A percentile compares a stretch with the other conserved stretches of the same genome.
Conservation (phyloP, 495 filamentous ascomycete species). For the Annulohypoxylon nitens region DNA sequence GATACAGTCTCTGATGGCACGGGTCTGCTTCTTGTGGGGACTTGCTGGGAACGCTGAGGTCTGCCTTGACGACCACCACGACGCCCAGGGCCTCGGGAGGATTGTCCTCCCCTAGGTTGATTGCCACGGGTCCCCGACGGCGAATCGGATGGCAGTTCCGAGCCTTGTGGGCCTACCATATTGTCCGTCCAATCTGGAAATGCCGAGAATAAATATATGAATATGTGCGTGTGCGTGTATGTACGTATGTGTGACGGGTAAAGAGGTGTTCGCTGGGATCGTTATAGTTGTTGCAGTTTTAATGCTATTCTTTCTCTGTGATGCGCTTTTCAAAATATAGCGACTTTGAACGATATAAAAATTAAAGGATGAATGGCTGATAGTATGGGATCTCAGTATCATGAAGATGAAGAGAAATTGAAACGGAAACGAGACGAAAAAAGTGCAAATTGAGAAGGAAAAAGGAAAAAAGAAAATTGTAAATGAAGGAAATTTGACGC, state of each 20-base stretch:
- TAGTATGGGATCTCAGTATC: not conserved
- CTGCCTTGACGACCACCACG: constrained; percentile 39
- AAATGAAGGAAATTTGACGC: not conserved
- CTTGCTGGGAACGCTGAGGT: constrained; percentile 16
- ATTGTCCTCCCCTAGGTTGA: constrained; percentile 46
- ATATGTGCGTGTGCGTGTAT: too few species aligned
- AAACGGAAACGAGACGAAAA: not conserved
- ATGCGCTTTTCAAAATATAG: constrained; percentile 70
- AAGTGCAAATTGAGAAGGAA: not conserved
- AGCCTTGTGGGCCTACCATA: constrained; percentile 38
- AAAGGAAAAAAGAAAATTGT: not conserved
- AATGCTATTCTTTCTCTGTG: not conserved
- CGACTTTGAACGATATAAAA: constrained; percentile 56
- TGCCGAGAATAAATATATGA: not conserved
- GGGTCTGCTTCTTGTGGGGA: constrained; percentile 15
- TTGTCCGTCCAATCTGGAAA: constrained; percentile 17
- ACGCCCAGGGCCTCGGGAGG: constrained; percentile 30
- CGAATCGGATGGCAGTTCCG: constrained; percentile 15
- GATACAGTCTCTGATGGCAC: not conserved
- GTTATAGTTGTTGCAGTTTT: not conserved
- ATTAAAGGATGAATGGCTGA: not conserved
- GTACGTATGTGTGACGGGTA: not conserved
- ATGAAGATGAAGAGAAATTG: not conserved
- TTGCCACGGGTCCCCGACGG: constrained; percentile 23
- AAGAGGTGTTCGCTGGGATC: not conserved